phyloP scores from a whole-genome alignment of 1,284 basidiomycete genomes.

The Cryptococcus maquisensis region DNA sequence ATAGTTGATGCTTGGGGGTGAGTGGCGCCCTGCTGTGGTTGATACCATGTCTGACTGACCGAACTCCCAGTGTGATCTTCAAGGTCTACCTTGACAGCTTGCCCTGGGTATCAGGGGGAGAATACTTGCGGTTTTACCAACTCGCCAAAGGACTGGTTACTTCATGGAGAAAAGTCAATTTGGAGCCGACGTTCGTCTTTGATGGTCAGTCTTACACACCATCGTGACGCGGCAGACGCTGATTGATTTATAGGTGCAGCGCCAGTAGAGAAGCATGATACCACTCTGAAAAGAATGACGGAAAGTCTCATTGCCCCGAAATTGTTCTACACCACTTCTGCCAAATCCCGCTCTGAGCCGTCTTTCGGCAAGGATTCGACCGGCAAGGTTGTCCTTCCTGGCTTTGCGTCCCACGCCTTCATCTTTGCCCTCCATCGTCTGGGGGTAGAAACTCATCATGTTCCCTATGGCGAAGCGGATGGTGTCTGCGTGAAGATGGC shows the following conservation, averaged over 20 bases:
- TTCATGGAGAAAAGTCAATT: constrained; percentile 68
- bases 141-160: constrained; percentile 57
- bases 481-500: constrained; percentile 79
- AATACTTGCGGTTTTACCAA: constrained; percentile 61
- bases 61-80: constrained; percentile 65
- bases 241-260: constrained; percentile 56
- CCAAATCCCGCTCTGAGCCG: constrained; percentile 61
- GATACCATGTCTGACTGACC: neutral
- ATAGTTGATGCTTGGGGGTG: constrained; percentile 87
- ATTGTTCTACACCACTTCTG: constrained; percentile 79
- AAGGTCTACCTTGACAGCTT: constrained; percentile 61
- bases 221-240: neutral
- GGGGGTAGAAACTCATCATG: constrained; percentile 46
- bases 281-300: constrained; percentile 60
- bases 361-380: constrained; percentile 61
- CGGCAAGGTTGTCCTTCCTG: constrained; percentile 61
- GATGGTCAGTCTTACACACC: constrained; percentile 60
- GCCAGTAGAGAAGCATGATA: constrained; percentile 70
- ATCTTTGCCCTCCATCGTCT: constrained; percentile 58
- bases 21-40: constrained; percentile 46
- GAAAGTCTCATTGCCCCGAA: constrained; percentile 59
- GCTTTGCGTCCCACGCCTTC: constrained; percentile 62
- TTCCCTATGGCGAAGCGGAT: constrained; percentile 82
- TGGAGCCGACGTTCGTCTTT: constrained; percentile 80
- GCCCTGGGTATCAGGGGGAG: constrained; percentile 82